Evolutionary conservation across 805 yeast genomes (phyloP), one percentile per base, ranked within the genome.

Genomic region (Candida quercuum): DNA sequence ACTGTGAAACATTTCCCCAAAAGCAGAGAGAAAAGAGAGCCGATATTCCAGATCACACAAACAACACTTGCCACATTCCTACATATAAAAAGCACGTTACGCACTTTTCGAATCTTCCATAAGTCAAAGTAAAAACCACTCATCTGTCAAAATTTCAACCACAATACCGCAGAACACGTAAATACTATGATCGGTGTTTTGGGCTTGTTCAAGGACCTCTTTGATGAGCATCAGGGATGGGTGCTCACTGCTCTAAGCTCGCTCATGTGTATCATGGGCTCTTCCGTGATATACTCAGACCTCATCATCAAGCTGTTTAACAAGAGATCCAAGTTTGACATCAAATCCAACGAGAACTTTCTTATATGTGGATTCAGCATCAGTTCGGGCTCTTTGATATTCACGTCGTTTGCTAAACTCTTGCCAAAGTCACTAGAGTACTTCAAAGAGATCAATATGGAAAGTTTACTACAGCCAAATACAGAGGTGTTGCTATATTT

Each of bases 371-470:
- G 95, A 2, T 69, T 91, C 21, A 74, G 93, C 0, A 60, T 89
- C 35, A 78, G 89, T 46, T 69, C 91, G 0, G 98, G 99, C 0
- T 86, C 95, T 19, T 69, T 91, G 57, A 41, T 81, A 2, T 76
- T 88, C 51, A 87, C 97, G 0, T 75, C 96, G 0, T 61, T 91
- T 35, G 83, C 76, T 62, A 74, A 79, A 42, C 66, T 91, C 35
- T 61, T 89, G n/a, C 96, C 97, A 0, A 80, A 76, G 42, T 73
- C 86, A 0, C 48, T 60, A 28, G 51, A 54, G 1, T 78, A 81
- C 49, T 62, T 81, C 25, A 37, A 42, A 13, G 40, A 54, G 30
- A 47, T 66, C 22, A 36, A 58, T 19, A 35, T 41, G 5, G 47
- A 50, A 17, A 34, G 55, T 23, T 44, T 31, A 4, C 43, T 55